Base-by-base conservation (phyloP, 371 early-diverging fungal genomes). In the Vavraia culicis region DNA sequence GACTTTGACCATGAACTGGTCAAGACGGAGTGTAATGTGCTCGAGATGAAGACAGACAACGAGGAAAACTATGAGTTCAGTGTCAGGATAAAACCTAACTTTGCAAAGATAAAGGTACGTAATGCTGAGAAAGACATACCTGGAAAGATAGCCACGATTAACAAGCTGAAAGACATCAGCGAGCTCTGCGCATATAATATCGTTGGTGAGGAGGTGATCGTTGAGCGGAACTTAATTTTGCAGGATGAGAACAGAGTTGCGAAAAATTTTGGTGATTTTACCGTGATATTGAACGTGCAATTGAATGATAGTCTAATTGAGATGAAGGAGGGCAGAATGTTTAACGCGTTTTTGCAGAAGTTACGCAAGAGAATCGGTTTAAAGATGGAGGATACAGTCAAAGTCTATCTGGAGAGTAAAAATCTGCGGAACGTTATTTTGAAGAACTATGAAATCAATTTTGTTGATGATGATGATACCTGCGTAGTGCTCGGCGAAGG, bases 281-380 rank as follows among this genome's bases (percentile, higher is more conserved):
- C 90, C 40, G 76, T 91, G 48, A 73, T 93, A 58, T 63, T 95
- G 64, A 88, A 90, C 69, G 73, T 73, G 38, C 74, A 77, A 55
- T 67, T 76, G 31, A 80, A 85, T 65, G 72, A 78, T 22, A 77
- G 76, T 45, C 74, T 93, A 19, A 74, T 80, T 59, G 77, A 82
- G 56, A 88, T 89, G 71, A 88, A 88, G 49, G 52, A 77, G 47
- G 96, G 91, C 14, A 77, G 96, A 56, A 94, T 93, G 72, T 71
- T 93, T 58, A 77, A 88, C 59, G 89, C 88, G 75, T 81, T 91
- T 62, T 79, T 91, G 15, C 93, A 95, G 73, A 79, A 86, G 57
- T 68, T 88, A 56, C 77, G 96, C 63, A 95, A 93, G 76, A 83
- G 84, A 77, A 73, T 69, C 23, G 58, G 59, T 1, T 33, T 65